Evolutionary conservation across 805 yeast species (phyloP), one percentile per base, ranked within the genome.

Genomic region (Candida caryicola): DNA sequence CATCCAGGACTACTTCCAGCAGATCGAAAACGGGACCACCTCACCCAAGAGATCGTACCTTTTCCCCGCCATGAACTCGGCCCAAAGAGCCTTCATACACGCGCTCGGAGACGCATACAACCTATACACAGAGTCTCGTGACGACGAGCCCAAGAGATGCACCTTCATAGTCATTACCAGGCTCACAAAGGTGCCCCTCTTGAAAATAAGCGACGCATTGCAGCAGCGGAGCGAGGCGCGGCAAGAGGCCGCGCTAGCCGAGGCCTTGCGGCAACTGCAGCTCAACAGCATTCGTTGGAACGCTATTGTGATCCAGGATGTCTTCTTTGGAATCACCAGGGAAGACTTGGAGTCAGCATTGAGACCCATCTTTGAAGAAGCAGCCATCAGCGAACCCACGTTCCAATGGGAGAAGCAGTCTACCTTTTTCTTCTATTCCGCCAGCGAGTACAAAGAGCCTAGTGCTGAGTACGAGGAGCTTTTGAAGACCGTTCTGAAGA

Each of bases 71-170:
- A 86, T 89, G 95, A 71, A 65, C 35, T 56, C 69, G 10, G 74
- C 79, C 4, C 91, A 85, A 56, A 67, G 96, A 33, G 66, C 67
- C 44, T 87, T 88, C 52, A 61, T 89, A 17, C 91, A 81, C 52
- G 79, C 78, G 36, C 52, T 89, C 29, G 82, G 89, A 0, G 76
- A 69, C 17, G 60, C 77, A 0, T 87, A 67, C 55, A 66, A 72
- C 9, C 50, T 87, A 9, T 79, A 75, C 48, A 68, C 83, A 0
- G 89, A 85, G 50, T 76, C 90, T 2, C 93, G 85, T 44, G 96
- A 86, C 57, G 77, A 76, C 2, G 96, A 87, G 47, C 96, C 96
- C 0, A 69, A 77, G 36, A 60, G 95, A 43, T 76, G 83, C 8
- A 91, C 88, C 0, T 80, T 76, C 46, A 69, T 88, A n/a, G 67